A percentile compares a stretch with the other conserved stretches of the same genome.
phyloP scores from a whole-genome alignment of 768 basidiomycete genomes.

The Leccinum rimulosum region DNA sequence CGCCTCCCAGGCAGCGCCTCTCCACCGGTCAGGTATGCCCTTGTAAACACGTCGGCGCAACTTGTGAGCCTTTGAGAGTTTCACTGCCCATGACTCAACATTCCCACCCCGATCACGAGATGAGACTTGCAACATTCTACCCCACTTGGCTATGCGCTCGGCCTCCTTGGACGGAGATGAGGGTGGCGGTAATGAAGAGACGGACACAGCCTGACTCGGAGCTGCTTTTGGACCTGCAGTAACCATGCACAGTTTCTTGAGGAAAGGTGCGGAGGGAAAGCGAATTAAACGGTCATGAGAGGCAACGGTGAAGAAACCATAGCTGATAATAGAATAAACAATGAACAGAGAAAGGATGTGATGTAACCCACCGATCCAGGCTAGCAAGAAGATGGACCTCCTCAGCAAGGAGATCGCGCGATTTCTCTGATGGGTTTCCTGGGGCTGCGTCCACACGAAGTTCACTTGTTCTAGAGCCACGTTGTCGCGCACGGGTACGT shows the following conservation, averaged over 20 bases:
- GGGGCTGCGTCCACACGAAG: slow-evolving; percentile 54
- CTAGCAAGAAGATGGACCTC: slow-evolving; percentile 71
- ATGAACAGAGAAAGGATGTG: slow-evolving; percentile 2
- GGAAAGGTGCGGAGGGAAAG: slow-evolving; percentile 59
- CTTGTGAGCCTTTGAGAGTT: slow-evolving; percentile 62
- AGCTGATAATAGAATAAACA: slow-evolving; percentile 47
- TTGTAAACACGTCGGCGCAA: slow-evolving; percentile 82
- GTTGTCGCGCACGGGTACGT: slow-evolving; percentile 77
- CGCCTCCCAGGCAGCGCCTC: slow-evolving; percentile 87
- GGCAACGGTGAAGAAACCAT: slow-evolving; percentile 83
- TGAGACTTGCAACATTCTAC: slow-evolving; percentile 77
- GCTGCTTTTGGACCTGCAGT: slow-evolving; percentile 46
- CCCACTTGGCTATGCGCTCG: slow-evolving; percentile 87
- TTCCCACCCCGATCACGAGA: slow-evolving; percentile 77
- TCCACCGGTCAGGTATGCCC: slow-evolving; percentile 96
- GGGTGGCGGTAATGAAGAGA: slow-evolving; percentile 47
- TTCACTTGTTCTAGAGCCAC: slow-evolving; percentile 55
- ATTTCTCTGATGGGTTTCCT: slow-evolving; percentile 58
- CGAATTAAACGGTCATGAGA: slow-evolving; percentile 84
- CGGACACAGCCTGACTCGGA: slow-evolving; percentile 44
- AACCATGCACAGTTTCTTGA: slow-evolving; percentile 52
- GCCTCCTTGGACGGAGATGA: slow-evolving; percentile 57
- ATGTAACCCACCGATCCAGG: slow-evolving; percentile 75
- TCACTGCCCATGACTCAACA: slow-evolving; percentile 67
- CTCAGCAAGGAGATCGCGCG: slow-evolving; percentile 62